phyloP scores from a whole-genome alignment of 2,329 filamentous ascomycete genomes.

The Neofusicoccum umdonicola region DNA sequence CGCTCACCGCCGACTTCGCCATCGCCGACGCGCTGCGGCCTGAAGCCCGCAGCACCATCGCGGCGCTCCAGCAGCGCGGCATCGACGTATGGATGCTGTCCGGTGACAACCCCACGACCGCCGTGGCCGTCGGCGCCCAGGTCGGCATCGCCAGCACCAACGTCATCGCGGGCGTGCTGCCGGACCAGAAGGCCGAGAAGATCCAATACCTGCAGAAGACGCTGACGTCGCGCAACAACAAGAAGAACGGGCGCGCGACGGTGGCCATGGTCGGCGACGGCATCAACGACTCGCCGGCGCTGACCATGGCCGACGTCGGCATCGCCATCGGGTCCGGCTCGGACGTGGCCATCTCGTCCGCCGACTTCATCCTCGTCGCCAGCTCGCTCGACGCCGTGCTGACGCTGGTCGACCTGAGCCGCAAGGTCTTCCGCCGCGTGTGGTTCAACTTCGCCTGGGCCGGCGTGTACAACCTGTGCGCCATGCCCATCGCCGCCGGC shows the following conservation, averaged over 20 bases:
- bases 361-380: slow-evolving; percentile 76
- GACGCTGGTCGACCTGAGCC: slow-evolving; percentile 69
- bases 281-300: slow-evolving; percentile 80
- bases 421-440: slow-evolving; percentile 72
- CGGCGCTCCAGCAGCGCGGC: slow-evolving; percentile 61
- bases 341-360: slow-evolving; percentile 78
- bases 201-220: slow-evolving; percentile 52
- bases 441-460: slow-evolving; percentile 87
- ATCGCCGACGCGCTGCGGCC: slow-evolving; percentile 78
- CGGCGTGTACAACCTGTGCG: slow-evolving; percentile 73
- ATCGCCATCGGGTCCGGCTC: slow-evolving; percentile 79
- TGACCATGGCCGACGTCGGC: slow-evolving; percentile 76
- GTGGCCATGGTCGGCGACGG: slow-evolving; percentile 86
- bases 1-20: slow-evolving; percentile 65
- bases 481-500: slow-evolving; percentile 78
- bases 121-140: slow-evolving; percentile 70
- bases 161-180: slow-evolving; percentile 83
- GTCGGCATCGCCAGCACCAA: slow-evolving; percentile 72
- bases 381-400: slow-evolving; percentile 68
- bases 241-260: slow-evolving; percentile 44
- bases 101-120: slow-evolving; percentile 85
- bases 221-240: slow-evolving; percentile 23
- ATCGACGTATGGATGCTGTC: slow-evolving; percentile 89
- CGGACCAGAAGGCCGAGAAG: slow-evolving; percentile 75
- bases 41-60: slow-evolving; percentile 66